These are phyloP conservation scores for Graphium sp. DNA, from an alignment of 2,329 filamentous ascomycete species.

Conservation along the genomic window DNA sequence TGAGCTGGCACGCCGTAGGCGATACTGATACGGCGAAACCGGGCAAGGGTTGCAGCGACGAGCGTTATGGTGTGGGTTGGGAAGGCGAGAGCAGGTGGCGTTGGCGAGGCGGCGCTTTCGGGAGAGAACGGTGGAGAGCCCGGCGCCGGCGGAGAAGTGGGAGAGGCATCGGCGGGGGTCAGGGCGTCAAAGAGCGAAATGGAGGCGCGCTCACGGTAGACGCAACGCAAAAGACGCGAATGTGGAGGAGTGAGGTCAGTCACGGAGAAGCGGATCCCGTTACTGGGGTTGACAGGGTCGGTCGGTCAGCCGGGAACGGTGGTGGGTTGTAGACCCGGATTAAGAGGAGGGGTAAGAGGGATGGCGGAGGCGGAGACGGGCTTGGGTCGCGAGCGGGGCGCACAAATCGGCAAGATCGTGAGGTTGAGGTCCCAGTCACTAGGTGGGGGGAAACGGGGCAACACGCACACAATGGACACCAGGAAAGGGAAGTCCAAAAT, in stretches of 20 bases:
- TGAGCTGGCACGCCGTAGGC: constrained; percentile 48
- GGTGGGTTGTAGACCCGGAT: no score
- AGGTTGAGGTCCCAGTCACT: not conserved
- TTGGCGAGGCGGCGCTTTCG: constrained; percentile 5
- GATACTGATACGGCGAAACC: constrained; percentile 55
- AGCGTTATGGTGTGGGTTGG: constrained; percentile 38
- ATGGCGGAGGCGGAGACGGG: constrained; percentile 2
- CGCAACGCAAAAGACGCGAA: constrained; percentile 55
- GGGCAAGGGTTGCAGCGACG: constrained; percentile 50
- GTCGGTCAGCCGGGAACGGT: no score
- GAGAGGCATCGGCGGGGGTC: constrained; percentile 24
- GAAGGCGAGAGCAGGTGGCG: constrained; percentile 20
- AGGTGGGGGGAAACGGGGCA: not conserved
- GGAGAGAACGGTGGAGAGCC: constrained; percentile 2
- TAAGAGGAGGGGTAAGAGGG: no score
- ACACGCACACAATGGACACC: not conserved
- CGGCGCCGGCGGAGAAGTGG: constrained; percentile 9
- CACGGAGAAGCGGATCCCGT: constrained; percentile 86
- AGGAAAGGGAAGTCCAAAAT: constrained; percentile 3
- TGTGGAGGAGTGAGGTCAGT: constrained; percentile 58
- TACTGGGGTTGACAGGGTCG: constrained; percentile 34
- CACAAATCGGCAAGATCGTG: constrained; percentile 1
- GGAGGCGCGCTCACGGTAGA: constrained; percentile 61
- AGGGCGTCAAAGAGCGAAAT: constrained; percentile 81
- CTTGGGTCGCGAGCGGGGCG: no score